phyloP scores from a whole-genome alignment of 1,284 basidiomycete genomes.

The Rhizopogon parksii region DNA sequence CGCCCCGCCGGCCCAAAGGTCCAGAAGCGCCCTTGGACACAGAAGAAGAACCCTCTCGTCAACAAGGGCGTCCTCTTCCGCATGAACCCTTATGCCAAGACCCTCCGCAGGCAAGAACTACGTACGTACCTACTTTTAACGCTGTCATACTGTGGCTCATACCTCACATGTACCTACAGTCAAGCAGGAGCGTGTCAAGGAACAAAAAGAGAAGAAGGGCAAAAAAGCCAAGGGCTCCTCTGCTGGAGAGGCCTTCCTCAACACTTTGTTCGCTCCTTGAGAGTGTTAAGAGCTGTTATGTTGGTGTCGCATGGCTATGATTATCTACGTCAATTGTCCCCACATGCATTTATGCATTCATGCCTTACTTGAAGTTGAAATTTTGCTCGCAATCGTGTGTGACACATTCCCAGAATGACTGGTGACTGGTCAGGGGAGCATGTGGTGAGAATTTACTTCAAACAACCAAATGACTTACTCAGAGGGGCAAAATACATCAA shows the following conservation, averaged over 20 bases:
- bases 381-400: too few relatives aligned
- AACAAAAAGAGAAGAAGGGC: constrained; percentile 58
- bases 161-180: constrained; percentile 35
- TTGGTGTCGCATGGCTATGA: constrained; percentile 6
- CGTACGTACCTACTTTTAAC: constrained; percentile 43
- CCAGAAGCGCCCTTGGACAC: constrained; percentile 93
- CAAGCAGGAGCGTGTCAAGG: constrained; percentile 71
- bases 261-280: constrained; percentile 83
- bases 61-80: constrained; percentile 98
- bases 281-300: background rate
- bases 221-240: constrained; percentile 43
- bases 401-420: background rate
- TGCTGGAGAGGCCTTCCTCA: constrained; percentile 83
- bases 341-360: constrained; percentile 15
- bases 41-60: constrained; percentile 98
- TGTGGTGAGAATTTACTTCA: too few relatives aligned
- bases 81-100: constrained; percentile 99
- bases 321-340: constrained; percentile 2
- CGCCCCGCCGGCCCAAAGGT: constrained; percentile 77
- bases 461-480: too few relatives aligned
- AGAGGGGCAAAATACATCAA: too few relatives aligned
- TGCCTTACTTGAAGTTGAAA: constrained; percentile 12
- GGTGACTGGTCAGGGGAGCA: too few relatives aligned
- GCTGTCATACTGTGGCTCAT: constrained; percentile 1
- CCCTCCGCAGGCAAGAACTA: constrained; percentile 81